Evolutionary conservation across 305 asterid genomes (phyloP), one percentile per base, ranked within the genome.

Genomic region (Plantago coronopus): DNA sequence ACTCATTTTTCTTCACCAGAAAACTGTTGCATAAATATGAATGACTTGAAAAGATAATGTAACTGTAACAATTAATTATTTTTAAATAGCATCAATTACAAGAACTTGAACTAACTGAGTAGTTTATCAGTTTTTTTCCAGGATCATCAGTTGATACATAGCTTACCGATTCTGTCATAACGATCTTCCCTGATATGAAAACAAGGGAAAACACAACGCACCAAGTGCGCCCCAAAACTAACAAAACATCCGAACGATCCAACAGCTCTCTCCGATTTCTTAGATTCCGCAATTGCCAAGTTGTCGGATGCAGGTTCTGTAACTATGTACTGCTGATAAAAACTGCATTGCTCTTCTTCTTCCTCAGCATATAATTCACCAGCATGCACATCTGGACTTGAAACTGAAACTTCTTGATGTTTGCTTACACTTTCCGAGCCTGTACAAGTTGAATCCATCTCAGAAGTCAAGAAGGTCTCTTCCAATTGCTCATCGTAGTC

Each of bases 161-260:
- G 17, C 42, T 53, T 23, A 0, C 17, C 20, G 25, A 27, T 53
- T 53, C 11, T 25, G 20, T 34, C 22, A 22, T 27, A 48, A 5
- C 23, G 27, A 59, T 45, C 70, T 6, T 61, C 64, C 21, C 66
- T 72, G 38, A 78, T 56, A 70, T 76, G 84, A 59, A 84, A 84
- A 49, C 95, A 87, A 10, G 89, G 95, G 54, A 84, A 80, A 71
- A 87, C 69, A 64, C 86, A 82, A 9, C 78, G 65, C 45, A 82
- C 46, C 65, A 85, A 40, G 61, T 72, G 77, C 66, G 47, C 74
- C 18, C 84, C 87, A 44, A 73, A 34, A 15, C 76, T 63, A 29
- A 75, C 50, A 29, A 75, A 79, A 44, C 88, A 76, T 38, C 85
- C 87, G 29, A 79, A 73, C 63, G 71, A 75, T 49, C 81, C 81